Base-by-base conservation (phyloP, 176 grass and related monocot genomes). In the Zizania latifolia region DNA sequence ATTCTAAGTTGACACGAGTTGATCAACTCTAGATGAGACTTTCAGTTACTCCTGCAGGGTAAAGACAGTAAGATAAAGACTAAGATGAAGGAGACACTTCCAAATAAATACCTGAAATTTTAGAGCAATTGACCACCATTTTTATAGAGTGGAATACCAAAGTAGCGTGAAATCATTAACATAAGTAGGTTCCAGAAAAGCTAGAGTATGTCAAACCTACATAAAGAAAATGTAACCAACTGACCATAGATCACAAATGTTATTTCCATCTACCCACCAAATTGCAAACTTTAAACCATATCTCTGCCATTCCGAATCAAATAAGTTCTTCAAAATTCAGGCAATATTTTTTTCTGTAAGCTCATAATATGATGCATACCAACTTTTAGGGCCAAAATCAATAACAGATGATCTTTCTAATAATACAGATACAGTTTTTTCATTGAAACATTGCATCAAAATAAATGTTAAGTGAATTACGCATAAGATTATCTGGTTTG, bases 81-180 rank as follows among this genome's bases (percentile, higher is more conserved):
- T 38, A 57, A 68, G 41, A 55, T 68, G 35, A 58, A 57, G 26
- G 27, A 79, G 21, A 68, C 17, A 58, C 40, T 22, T 44, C 35
- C 24, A 41, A 43, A 37, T 13, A 62, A 43, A 50, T 74, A 3
- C 35, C 61, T 36, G 37, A 72, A 64, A 76, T 77, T 71, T 81
- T 33, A 75, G 24, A 31, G 46, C 15, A 10, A 78, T 29, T n/a
- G 23, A 58, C 40, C 6, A 15, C 12, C 1, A 78, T 40, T 38
- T 56, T 53, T 17, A n/a, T n/a, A 53, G 19, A 53, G n/a, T 22
- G 7, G 19, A 35, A 79, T 34, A 16, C 4, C 54, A 74, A 74
- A 58, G 14, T n/a, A 71, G 8, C 22, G n/a, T 44, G 35, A 81
- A 32, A 32, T 50, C 22, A 73, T 13, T 69, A 61, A 24, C 22